Evolutionary conservation across 495 filamentous ascomycete genomes (phyloP).

Genomic region (Tuber magnatum): DNA sequence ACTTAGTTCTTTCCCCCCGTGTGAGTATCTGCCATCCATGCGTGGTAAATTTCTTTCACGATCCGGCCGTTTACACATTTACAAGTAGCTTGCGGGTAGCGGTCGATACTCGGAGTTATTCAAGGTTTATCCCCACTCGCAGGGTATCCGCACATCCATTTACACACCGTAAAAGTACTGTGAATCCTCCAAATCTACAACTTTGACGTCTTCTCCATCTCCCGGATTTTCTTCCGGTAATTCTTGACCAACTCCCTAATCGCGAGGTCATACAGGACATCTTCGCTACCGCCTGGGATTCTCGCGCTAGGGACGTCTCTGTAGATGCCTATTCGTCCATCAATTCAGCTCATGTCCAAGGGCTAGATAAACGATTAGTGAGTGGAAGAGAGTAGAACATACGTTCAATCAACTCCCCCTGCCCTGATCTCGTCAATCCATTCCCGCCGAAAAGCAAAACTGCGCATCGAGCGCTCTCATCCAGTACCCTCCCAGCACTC

Average conservation of each 20-base stretch:
- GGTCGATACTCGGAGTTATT: not conserved
- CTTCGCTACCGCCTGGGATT: slow-evolving; percentile 66
- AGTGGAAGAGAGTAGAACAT: slow-evolving; percentile 37
- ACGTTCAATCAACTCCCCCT: slow-evolving; percentile 64
- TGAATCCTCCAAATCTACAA: slow-evolving; percentile 10
- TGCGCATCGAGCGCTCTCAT: slow-evolving; percentile 61
- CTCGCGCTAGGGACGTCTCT: slow-evolving; percentile 57
- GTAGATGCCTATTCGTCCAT: slow-evolving; percentile 53
- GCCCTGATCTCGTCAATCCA: slow-evolving; percentile 61
- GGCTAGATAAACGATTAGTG: slow-evolving; percentile 14
- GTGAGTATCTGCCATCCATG: not conserved
- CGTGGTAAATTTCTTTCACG: not conserved
- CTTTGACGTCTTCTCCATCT: slow-evolving; percentile 46
- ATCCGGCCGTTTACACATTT: not conserved
- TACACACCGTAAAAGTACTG: not conserved
- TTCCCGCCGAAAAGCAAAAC: slow-evolving; percentile 66
- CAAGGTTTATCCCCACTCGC: not conserved
- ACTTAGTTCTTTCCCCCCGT: not conserved
- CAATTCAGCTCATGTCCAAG: slow-evolving; percentile 1
- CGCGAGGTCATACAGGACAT: slow-evolving; percentile 65
- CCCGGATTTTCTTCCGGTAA: slow-evolving; percentile 57
- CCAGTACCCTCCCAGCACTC: slow-evolving; percentile 60
- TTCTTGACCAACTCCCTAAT: slow-evolving; percentile 67
- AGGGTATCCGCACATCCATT: not conserved
- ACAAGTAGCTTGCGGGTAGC: not conserved